Evolutionary conservation across 768 basidiomycete species (phyloP), one percentile per base, ranked within the genome.

Genomic region (Leucosporidium creatinivorum): DNA sequence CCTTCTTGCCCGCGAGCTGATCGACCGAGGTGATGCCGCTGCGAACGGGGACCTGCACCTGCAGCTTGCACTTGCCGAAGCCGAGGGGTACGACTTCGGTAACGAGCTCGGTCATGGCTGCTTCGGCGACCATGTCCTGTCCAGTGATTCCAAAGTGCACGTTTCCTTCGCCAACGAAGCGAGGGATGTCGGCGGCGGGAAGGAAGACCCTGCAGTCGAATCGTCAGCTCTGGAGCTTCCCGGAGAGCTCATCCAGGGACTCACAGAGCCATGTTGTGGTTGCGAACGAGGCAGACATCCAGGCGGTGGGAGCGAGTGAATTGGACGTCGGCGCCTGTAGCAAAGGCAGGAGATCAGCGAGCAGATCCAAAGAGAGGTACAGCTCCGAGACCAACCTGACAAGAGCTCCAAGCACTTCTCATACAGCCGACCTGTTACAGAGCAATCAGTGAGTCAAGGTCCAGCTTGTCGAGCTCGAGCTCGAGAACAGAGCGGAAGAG

Each of bases 141-240:
- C 96, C 96, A 13, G 96, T 98, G 74, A 99, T 96, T 9, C 96
- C 96, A 54, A 99, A 83, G 74, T 97, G 90, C 75, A 99, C 89
- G 76, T 93, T 89, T 58, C 96, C 96, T 77, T 94, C 93, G 52
- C 93, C 96, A 55, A 99, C 96, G 79, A 98, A 99, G 33, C 93
- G 94, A 15, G 96, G 93, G 70, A 99, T 99, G 76, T 99, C 96
- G 8, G 89, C 83, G 1, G 96, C 96, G 28, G 96, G 93, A 28
- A 98, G 87, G 80, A 99, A 98, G 28, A 99, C 88, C 10, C 94
- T 97, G 77, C 2, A 30, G 1, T 52, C 6, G 26, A 10, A 21
- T 30, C 47, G 44, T 60, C 25, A 47, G 48, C 44, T 49, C 58
- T 21, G 17, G 15, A 55, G 25, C 49, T 57, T 44, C 26, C 47